A percentile compares a stretch with the other conserved stretches of the same genome.
phyloP scores from a whole-genome alignment of 495 filamentous ascomycete genomes.

The Choiromyces venosus region DNA sequence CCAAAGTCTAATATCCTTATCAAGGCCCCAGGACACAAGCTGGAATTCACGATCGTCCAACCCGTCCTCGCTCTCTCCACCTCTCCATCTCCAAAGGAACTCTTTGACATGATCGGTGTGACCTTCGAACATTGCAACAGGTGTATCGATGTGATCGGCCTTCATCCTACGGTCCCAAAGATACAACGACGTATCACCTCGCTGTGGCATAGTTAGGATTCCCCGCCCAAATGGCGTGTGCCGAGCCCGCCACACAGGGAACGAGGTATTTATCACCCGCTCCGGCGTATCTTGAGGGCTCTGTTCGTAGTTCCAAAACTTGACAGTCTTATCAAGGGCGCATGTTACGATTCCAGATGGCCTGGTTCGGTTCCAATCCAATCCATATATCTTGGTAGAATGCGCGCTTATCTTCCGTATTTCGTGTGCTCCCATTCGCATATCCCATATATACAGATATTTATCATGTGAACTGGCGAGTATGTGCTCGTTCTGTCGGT shows the following conservation, averaged over 20 bases:
- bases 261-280: slow-evolving; percentile 69
- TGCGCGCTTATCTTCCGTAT: slow-evolving; percentile 81
- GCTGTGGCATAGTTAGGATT: slow-evolving; percentile 84
- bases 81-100: slow-evolving; percentile 84
- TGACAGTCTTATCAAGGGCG: slow-evolving; percentile 85
- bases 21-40: slow-evolving; percentile 85
- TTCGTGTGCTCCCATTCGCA: slow-evolving; percentile 70
- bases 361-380: slow-evolving; percentile 85
- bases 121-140: slow-evolving; percentile 69
- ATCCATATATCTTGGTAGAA: slow-evolving; percentile 90
- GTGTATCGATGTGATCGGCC: slow-evolving; percentile 49
- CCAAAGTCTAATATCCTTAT: slow-evolving; percentile 75
- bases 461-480: slow-evolving; percentile 86
- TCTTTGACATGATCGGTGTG: slow-evolving; percentile 87
- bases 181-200: slow-evolving; percentile 75
- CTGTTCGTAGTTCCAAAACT: slow-evolving; percentile 76
- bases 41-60: slow-evolving; percentile 89
- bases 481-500: slow-evolving; percentile 74
- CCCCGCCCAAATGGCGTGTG: slow-evolving; percentile 89
- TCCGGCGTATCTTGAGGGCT: slow-evolving; percentile 60
- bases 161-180: slow-evolving; percentile 67
- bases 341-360: slow-evolving; percentile 72
- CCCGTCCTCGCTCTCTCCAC: slow-evolving; percentile 59
- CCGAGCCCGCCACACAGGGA: slow-evolving; percentile 88
- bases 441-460: slow-evolving; percentile 85